phyloP scores from a whole-genome alignment of 2,329 filamentous ascomycete species.

The Coniochaeta prunicola region DNA sequence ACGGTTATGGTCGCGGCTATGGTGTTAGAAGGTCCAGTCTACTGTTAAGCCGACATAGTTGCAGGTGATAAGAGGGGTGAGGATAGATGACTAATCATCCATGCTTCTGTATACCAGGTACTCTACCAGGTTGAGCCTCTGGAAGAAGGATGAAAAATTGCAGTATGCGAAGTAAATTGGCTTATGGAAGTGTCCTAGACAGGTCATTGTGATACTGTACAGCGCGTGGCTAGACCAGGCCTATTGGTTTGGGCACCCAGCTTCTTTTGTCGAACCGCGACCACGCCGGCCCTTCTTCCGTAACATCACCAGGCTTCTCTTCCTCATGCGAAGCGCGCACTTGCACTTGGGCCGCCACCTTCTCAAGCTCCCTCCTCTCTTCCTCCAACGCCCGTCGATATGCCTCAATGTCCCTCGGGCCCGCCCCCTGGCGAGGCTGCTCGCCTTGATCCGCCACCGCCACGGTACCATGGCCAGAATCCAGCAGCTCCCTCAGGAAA shows the following conservation, averaged over 20 bases:
- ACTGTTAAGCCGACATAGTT: too few species aligned
- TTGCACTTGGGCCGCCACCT: conserved; percentile 4
- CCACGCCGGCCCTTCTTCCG: conserved; percentile 32
- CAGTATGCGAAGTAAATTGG: too few species aligned
- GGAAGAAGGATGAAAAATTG: too few species aligned
- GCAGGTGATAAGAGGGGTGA: not conserved
- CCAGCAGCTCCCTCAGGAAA: conserved; percentile 33
- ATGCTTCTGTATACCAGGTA: too few species aligned
- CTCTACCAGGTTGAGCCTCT: too few species aligned
- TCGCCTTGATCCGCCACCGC: conserved; percentile 6
- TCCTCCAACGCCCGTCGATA: conserved; percentile 1
- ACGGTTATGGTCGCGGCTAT: not conserved
- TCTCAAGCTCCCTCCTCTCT: conserved; percentile 6
- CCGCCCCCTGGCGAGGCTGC: conserved; percentile 4
- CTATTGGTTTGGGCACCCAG: conserved; percentile 54
- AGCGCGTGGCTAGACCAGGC: conserved; percentile 31
- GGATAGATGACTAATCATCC: not conserved
- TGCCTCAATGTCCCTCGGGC: not conserved
- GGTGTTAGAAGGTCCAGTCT: not conserved
- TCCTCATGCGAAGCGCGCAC: not conserved
- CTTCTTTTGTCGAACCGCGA: conserved; percentile 35
- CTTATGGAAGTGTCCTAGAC: too few species aligned
- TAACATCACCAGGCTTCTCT: not conserved
- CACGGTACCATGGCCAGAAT: conserved; percentile 5
- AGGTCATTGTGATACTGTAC: not conserved